Base-by-base conservation (phyloP, 768 basidiomycete genomes). In the Serendipita vermifera region DNA sequence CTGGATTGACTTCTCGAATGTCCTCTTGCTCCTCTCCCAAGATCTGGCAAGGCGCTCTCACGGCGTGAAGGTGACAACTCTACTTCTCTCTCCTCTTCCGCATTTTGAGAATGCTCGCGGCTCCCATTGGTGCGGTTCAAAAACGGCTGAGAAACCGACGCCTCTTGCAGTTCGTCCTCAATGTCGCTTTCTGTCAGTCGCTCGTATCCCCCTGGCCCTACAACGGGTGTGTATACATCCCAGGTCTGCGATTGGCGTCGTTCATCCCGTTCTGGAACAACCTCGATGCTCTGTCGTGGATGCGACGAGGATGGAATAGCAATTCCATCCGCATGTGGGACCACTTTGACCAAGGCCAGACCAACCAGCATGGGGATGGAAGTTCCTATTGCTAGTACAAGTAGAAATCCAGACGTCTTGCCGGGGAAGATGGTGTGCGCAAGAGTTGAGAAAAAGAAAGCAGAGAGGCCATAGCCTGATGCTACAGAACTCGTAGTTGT, bases 391-490 rank as follows among this genome's bases (percentile, higher is more conserved):
- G 83, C 77, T 3, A 96, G 78, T 3, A 89, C 68, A 0, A 85
- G 73, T 1, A 97, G 69, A 63, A 94, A 85, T 1, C 80, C 76
- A 0, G 83, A 84, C 0, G 85, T 87, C 62, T 91, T 75, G 0
- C 87, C 89, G 0, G 85, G 81, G 63, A 81, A 93, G 38, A 82
- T 66, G 0, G 77, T 63, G 56, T 83, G 82, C 0, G 88, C 81
- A 33, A 93, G 69, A 1, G 81, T 76, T 11, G 87, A 86, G 69
- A 93, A 96, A 59, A 87, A 73, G 72, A 94, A 94, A 0, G 92
- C 92, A 0, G 88, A 91, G 14, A 97, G 78, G 0, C 92, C 91
- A 60, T 88, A 91, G 31, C 88, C 91, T 0, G 88, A 87, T 17
- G 91, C 68, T 32, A 92, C 89, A 6, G 89, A 65, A 1, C 84